Evolutionary conservation across 768 basidiomycete species (phyloP).

Genomic region (Xanthoconium stramineum): DNA sequence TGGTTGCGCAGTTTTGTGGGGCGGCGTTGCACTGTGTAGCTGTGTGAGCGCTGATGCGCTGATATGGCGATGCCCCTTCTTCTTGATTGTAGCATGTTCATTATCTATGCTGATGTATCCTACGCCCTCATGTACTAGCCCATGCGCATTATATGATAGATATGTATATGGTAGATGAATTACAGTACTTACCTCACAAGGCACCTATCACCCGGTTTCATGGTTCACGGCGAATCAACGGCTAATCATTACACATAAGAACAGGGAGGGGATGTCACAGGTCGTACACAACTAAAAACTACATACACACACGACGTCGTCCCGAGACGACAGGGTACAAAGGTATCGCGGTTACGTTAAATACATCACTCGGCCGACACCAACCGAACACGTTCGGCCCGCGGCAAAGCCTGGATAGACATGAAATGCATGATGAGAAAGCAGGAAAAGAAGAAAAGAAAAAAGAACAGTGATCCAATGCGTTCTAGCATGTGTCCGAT

Average conservation of each 20-base stretch:
- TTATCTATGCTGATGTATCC: constrained; percentile 9
- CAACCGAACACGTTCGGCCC: constrained; percentile 4
- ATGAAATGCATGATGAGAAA: neutral
- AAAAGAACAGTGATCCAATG: neutral
- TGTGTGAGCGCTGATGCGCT: neutral
- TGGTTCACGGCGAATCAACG: neutral
- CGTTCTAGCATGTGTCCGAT: constrained; percentile 22
- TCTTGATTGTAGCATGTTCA: constrained; percentile 4
- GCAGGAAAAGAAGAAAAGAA: neutral
- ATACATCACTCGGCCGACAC: constrained; percentile 11
- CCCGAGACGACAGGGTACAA: neutral
- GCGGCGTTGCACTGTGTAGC: constrained; percentile 64
- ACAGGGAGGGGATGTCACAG: neutral
- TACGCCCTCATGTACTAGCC: neutral
- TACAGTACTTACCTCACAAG: too few relatives aligned
- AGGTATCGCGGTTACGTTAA: constrained; percentile 25
- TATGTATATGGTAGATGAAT: too few relatives aligned
- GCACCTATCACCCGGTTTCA: too few relatives aligned
- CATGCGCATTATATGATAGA: too few relatives aligned
- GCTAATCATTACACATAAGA: constrained; percentile 11
- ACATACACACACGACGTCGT: constrained; percentile 7
- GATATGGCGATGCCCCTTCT: too few relatives aligned
- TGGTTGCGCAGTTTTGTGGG: constrained; percentile 90
- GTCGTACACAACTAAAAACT: constrained; percentile 7
- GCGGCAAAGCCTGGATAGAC: constrained; percentile 11